Evolutionary conservation across 257 asterid genomes (phyloP).

Genomic region (Avicennia marina): DNA sequence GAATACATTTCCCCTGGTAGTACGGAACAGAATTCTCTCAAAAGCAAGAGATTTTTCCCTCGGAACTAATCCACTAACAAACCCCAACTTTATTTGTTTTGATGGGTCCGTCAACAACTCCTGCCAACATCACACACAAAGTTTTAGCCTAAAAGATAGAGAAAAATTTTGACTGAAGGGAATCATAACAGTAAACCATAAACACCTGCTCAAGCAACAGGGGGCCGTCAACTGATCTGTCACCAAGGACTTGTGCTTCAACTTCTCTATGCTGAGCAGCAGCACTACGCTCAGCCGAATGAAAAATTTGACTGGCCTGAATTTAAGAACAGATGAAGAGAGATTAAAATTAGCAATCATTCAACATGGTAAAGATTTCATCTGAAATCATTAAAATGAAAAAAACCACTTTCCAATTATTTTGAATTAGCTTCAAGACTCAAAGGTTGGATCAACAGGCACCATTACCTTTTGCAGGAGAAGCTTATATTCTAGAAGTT

Average conservation of each 20-base stretch:
- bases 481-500: slow-evolving; percentile 58
- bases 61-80: slow-evolving; percentile 55
- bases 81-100: slow-evolving; percentile 56
- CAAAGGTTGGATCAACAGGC: neutral
- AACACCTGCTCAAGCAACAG: slow-evolving; percentile 55
- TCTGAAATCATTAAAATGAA: neutral
- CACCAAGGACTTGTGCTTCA: slow-evolving; percentile 33
- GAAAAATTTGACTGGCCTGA: slow-evolving; percentile 63
- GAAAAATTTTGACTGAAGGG: neutral
- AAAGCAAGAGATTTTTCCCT: slow-evolving; percentile 53
- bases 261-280: slow-evolving; percentile 41
- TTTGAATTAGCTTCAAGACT: neutral
- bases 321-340: neutral
- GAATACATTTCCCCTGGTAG: slow-evolving; percentile 68
- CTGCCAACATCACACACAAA: slow-evolving; percentile 23
- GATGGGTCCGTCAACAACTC: slow-evolving; percentile 46
- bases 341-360: neutral
- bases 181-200: slow-evolving; percentile 8
- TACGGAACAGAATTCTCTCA: slow-evolving; percentile 61
- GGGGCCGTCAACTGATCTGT: slow-evolving; percentile 58
- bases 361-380: neutral
- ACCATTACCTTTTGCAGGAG: slow-evolving; percentile 53
- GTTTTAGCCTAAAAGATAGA: neutral
- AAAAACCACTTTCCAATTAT: neutral
- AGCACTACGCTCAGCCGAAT: slow-evolving; percentile 51